phyloP scores from a whole-genome alignment of 1,284 basidiomycete genomes.

The Wallemia ichthyophaga region DNA sequence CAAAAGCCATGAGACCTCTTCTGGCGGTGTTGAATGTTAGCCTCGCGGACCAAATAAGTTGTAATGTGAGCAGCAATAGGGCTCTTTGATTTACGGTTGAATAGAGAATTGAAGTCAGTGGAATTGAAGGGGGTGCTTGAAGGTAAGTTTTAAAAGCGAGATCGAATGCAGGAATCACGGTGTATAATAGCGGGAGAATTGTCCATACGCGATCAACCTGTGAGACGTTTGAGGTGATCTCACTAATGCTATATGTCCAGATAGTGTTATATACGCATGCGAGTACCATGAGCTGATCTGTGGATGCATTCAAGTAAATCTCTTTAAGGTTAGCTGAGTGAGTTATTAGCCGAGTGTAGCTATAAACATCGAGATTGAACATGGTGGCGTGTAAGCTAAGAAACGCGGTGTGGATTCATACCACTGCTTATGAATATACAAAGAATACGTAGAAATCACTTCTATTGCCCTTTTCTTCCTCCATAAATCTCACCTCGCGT shows the following conservation, averaged over 20 bases:
- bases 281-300: not conserved
- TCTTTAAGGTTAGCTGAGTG: not conserved
- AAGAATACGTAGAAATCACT: too few relatives aligned
- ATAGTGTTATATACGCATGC: not conserved
- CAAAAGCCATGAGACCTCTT: constrained; percentile 41
- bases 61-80: constrained; percentile 33
- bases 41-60: constrained; percentile 24
- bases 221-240: constrained; percentile 43
- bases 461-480: too few relatives aligned
- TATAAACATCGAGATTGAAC: not conserved
- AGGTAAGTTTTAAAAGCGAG: constrained; percentile 32
- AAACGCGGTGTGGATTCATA: too few relatives aligned
- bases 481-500: too few relatives aligned
- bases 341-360: not conserved
- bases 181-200: constrained; percentile 8
- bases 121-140: constrained; percentile 43
- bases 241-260: not conserved
- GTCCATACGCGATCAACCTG: constrained; percentile 39
- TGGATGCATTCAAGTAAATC: not conserved
- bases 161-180: constrained; percentile 6
- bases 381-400: not conserved
- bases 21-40: constrained; percentile 57
- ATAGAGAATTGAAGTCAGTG: constrained; percentile 18
- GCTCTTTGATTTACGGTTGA: constrained; percentile 31
- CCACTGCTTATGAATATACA: too few relatives aligned